Base-by-base conservation (phyloP, 2,329 filamentous ascomycete genomes). In the Epichloe typhina region DNA sequence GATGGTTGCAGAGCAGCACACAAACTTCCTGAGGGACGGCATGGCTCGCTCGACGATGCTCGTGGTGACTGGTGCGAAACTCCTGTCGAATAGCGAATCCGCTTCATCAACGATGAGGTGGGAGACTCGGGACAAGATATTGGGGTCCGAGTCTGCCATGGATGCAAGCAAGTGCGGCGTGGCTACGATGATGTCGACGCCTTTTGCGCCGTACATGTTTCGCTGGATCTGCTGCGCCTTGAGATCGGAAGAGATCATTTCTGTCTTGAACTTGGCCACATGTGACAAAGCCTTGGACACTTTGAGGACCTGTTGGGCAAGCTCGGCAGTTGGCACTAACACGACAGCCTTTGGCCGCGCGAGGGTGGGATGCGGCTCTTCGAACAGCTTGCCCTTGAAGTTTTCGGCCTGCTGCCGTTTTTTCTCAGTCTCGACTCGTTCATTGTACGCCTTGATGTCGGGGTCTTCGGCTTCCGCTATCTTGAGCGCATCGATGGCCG, bases 1-100 rank as follows among this genome's bases (percentile, higher is more conserved):
- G 54, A 98, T 97, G 5, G 93, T 98, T 48, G 93, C 93, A 3
- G 91, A 97, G 72, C 93, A 98, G 56, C 97, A 80, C 45, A 98
- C 76, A 23, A 98, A 76, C 64, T 95, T 87, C 62, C 87, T 80
- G 45, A 97, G 70, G 0, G 88, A 93, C 0, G 91, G 88, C 6
- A 82, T 77, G 1, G 84, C 80, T 52, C 86, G 84, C 61, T 95
- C 87, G 56, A 98, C 77, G 57, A 98, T 87, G 50, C 80, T 77
- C 11, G 80, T 85, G 0, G 93, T 97, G 23, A 84, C 82, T 1
- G 88, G 83, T 4, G 86, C 79, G 71, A 98, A 98, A 53, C 88
- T 94, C 52, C 89, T 86, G 69, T 98, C 94, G 58, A 98, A 80
- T 9, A 98, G 80, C 4, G 90, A 96, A 68, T 98, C 93, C 1